These are phyloP conservation scores for Silene latifolia DNA, from an alignment of 148 eudicot species.

Conservation along the genomic window DNA sequence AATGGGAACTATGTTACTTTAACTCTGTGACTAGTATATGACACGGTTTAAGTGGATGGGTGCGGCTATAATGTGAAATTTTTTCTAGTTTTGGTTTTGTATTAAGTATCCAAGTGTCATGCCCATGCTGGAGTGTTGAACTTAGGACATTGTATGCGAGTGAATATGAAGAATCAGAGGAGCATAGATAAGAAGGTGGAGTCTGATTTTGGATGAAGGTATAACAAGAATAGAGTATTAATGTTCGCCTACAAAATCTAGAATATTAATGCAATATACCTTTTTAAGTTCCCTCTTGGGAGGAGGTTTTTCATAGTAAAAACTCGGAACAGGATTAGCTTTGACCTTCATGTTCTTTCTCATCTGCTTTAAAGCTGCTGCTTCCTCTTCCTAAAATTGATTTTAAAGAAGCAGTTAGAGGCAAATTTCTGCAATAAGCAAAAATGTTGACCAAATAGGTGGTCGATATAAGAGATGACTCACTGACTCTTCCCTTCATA, in stretches of 20 bases:
- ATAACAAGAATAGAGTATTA: no score
- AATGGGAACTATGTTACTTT: no score
- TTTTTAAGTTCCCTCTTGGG: conserved; percentile 89
- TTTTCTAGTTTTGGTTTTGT: no score
- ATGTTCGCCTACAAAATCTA: not conserved
- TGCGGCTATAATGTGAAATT: no score
- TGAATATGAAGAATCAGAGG: no score
- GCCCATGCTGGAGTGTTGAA: no score
- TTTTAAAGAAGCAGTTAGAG: not conserved
- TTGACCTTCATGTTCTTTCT: conserved; percentile 67
- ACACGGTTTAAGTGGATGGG: no score
- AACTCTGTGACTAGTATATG: no score
- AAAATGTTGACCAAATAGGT: not conserved
- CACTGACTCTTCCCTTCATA: not conserved
- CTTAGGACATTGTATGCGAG: no score
- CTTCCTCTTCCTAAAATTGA: conserved; percentile 72
- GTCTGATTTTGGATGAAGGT: no score
- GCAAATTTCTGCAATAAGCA: not conserved
- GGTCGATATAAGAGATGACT: not conserved
- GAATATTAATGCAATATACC: conserved; percentile 38
- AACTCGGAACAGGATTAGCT: conserved; percentile 91
- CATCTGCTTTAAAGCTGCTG: conserved; percentile 72
- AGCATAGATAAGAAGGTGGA: no score
- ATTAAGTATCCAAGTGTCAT: no score
- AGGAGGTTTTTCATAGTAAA: conserved; percentile 84